Conservation (phyloP, 2,329 filamentous ascomycete genomes). For the Alternaria hordeiaustralica region DNA sequence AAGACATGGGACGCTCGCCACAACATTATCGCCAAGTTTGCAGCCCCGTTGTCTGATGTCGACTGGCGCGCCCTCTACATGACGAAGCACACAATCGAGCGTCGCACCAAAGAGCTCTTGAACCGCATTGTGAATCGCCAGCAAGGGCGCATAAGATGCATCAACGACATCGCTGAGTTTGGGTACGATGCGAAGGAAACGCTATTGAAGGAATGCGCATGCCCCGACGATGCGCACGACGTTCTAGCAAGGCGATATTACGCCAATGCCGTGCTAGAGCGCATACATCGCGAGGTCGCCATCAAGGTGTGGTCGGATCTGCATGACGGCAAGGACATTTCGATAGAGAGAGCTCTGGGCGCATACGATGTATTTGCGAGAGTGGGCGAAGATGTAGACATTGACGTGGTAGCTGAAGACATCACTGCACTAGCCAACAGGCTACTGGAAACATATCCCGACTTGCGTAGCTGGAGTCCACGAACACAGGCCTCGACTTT, state of each 20-base stretch:
- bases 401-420: conserved; percentile 66
- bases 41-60: conserved; percentile 60
- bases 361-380: conserved; percentile 91
- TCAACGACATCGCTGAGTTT: conserved; percentile 72
- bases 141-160: conserved; percentile 70
- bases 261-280: conserved; percentile 74
- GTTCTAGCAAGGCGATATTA: conserved; percentile 81
- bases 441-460: conserved; percentile 62
- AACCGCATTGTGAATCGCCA: conserved; percentile 75
- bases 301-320: conserved; percentile 76
- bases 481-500: conserved; percentile 72
- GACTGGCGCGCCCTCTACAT: conserved; percentile 71
- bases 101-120: conserved; percentile 53
- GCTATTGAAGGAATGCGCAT: conserved; percentile 69
- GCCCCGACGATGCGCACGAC: conserved; percentile 69
- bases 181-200: conserved; percentile 92
- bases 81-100: conserved; percentile 43
- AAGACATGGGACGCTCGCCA: conserved; percentile 71
- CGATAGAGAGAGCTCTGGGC: conserved; percentile 76
- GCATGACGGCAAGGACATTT: conserved; percentile 57
- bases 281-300: conserved; percentile 80
- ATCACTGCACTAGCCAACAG: conserved; percentile 68
- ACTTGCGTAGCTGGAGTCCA: conserved; percentile 64
- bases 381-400: conserved; percentile 73
- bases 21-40: conserved; percentile 41